Conservation (phyloP, 2,329 filamentous ascomycete genomes). For the Knufia fluminis region DNA sequence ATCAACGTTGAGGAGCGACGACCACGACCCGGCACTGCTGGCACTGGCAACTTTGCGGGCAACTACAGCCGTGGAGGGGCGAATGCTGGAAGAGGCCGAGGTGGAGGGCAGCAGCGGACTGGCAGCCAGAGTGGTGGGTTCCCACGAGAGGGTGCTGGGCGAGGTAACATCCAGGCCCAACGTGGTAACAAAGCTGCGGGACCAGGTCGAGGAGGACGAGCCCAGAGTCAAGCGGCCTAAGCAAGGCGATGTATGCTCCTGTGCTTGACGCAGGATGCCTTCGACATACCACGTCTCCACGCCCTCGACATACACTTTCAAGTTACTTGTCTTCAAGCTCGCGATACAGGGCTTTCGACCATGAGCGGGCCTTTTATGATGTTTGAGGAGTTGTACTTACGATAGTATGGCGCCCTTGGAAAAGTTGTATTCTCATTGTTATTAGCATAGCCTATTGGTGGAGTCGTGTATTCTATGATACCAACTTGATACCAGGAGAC, state of each 20-base stretch:
- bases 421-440: conserved; percentile 14
- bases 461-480: neutral
- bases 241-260: neutral
- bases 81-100: conserved; percentile 50
- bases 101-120: conserved; percentile 47
- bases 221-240: conserved; percentile 38
- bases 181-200: conserved; percentile 44
- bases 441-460: conserved; percentile 9
- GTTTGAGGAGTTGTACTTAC: conserved; percentile 21
- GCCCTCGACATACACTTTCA: neutral
- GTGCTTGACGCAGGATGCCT: neutral
- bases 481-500: neutral
- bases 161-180: conserved; percentile 55
- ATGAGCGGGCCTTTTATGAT: neutral
- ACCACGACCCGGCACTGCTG: conserved; percentile 61
- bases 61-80: conserved; percentile 47
- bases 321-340: neutral
- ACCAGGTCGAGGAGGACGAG: conserved; percentile 36
- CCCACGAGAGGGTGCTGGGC: conserved; percentile 60
- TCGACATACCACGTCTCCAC: too few relatives aligned
- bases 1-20: conserved; percentile 85
- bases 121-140: conserved; percentile 58
- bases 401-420: conserved; percentile 18
- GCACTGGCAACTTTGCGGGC: conserved; percentile 29
- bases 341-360: neutral